A percentile compares a stretch with the other conserved stretches of the same genome.
phyloP scores from a whole-genome alignment of 2,329 filamentous ascomycete genomes.

The Ceratocystis diversiconidia region DNA sequence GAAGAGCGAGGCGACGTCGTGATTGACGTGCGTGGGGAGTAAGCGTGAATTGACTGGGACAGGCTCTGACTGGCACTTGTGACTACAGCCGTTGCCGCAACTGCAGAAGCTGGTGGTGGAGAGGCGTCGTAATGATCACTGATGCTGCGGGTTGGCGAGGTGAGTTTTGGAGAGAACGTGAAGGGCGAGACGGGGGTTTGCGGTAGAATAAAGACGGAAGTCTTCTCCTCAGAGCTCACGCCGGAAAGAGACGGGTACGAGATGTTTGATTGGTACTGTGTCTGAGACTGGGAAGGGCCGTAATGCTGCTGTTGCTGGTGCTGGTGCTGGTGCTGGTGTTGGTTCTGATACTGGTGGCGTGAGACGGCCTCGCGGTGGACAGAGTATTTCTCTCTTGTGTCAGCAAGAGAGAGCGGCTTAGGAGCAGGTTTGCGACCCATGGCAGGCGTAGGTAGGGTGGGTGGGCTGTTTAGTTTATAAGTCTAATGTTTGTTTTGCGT shows the following conservation, averaged over 20 bases:
- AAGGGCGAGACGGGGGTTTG: conserved; percentile 34
- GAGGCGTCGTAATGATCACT: not conserved
- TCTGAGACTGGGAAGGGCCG: not conserved
- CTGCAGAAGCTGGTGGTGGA: not conserved
- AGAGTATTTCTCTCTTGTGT: conserved; percentile 20
- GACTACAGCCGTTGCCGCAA: not conserved
- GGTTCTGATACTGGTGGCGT: conserved; percentile 2
- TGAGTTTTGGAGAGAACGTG: conserved; percentile 28
- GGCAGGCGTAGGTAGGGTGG: conserved; percentile 18
- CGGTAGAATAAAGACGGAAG: conserved; percentile 26
- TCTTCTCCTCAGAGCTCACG: conserved; percentile 25
- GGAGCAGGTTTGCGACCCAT: conserved; percentile 47
- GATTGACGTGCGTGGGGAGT: not conserved
- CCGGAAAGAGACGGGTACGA: conserved; percentile 2
- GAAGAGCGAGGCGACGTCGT: not conserved
- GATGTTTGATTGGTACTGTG: not conserved
- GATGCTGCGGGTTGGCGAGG: not conserved
- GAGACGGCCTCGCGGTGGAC: conserved; percentile 1
- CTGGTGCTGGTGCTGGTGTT: not conserved
- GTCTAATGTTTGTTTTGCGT: not conserved
- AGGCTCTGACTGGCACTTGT: not conserved
- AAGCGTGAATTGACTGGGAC: not conserved
- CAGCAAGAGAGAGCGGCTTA: conserved; percentile 41
- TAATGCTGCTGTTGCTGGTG: not conserved
- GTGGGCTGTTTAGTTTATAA: conserved; percentile 1